Base-by-base conservation (phyloP, 495 filamentous ascomycete genomes). In the Lasiosphaeria ovina region DNA sequence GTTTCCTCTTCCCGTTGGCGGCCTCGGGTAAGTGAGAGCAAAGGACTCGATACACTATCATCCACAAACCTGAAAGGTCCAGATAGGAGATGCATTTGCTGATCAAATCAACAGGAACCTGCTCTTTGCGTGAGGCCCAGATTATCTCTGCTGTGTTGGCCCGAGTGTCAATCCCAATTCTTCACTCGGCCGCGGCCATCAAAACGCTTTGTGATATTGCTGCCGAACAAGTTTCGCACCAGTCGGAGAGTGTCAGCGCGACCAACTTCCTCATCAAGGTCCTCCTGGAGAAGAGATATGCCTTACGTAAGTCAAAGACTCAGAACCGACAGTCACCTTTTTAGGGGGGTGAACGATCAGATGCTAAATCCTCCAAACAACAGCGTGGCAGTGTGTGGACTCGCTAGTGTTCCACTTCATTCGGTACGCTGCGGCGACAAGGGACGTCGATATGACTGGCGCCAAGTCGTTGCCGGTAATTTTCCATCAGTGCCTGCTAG, bases 281-380 rank as follows among this genome's bases (percentile, higher is more conserved):
- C 16, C 84, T 99, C 55, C 77, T 99, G 10, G 93, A 98, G 76
- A 99, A 99, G 82, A 91, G 92, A 67, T 98, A 99, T 65, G 94
- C 94, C 1, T 80, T 98, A 24, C 94, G 94, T 35, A 74, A 62
- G 65, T 65, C 31, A 6, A 24, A 35, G 44, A 9, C 44, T 11
- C 44, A 24, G 16, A 24, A 3, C 3, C n/a, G 32, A 12, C 3
- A 45, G 4, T 45, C 9, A 2, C 35, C 54, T 32, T 45, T 14
- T 4, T 14, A 3, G 7, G 24, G 24, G 24, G 24, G 24, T 31
- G 2, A 6, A 4, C 24, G 34, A 48, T 51, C 17, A 49, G 59
- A 60, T 54, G 48, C 16, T 45, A 8, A 36, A 42, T 56, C 31
- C n/a, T 16, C 14, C 40, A 34, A 35, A 64, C 55, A 66, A 66